Percentiles rank a stretch among this genome's conserved stretches.
These are phyloP conservation scores for Pyropia yezoensis DNA, from an alignment of 23 red algal species.

Conservation along the genomic window DNA sequence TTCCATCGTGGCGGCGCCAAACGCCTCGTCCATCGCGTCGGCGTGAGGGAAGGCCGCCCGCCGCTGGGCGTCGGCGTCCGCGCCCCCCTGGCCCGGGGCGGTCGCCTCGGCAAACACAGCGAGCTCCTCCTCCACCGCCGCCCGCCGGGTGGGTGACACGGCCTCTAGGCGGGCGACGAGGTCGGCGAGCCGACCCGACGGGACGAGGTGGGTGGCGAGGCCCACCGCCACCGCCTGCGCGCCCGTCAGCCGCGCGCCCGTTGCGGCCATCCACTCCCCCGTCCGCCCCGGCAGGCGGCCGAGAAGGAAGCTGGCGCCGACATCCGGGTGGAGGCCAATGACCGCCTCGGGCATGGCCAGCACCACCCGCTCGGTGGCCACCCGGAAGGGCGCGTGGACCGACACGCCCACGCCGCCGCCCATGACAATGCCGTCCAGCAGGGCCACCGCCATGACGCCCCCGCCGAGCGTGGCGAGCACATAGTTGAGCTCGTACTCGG, in stretches of 20 bases:
- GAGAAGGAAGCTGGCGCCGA: conserved; percentile 72
- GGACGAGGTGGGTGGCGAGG: conserved; percentile 88
- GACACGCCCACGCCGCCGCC: conserved; percentile 89
- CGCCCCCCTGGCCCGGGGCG: neutral
- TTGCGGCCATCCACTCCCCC: conserved; percentile 58
- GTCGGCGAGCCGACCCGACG: conserved; percentile 3
- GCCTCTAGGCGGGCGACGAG: conserved; percentile 15
- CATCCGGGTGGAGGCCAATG: conserved; percentile 83
- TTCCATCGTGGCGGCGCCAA: conserved; percentile 22
- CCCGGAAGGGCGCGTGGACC: conserved; percentile 63
- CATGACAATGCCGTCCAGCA: conserved; percentile 92
- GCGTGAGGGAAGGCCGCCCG: neutral
- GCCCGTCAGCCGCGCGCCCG: conserved; percentile 66
- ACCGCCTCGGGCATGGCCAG: conserved; percentile 90
- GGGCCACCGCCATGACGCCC: conserved; percentile 12
- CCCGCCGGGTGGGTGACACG: neutral
- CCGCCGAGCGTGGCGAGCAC: conserved; percentile 23
- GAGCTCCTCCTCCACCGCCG: conserved; percentile 6
- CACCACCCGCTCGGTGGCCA: conserved; percentile 71
- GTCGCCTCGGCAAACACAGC: neutral
- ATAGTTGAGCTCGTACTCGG: conserved; percentile 57
- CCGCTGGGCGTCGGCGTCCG: no score
- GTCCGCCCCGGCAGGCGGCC: conserved; percentile 42
- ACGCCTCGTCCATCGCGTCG: conserved; percentile 9
- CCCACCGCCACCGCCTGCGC: conserved; percentile 35